Percentiles rank a stretch among this genome's conserved stretches.
These are phyloP conservation scores for Prorocentrum cordatum DNA, from an alignment of 169 alveolate genomes.

Conservation along the genomic window DNA sequence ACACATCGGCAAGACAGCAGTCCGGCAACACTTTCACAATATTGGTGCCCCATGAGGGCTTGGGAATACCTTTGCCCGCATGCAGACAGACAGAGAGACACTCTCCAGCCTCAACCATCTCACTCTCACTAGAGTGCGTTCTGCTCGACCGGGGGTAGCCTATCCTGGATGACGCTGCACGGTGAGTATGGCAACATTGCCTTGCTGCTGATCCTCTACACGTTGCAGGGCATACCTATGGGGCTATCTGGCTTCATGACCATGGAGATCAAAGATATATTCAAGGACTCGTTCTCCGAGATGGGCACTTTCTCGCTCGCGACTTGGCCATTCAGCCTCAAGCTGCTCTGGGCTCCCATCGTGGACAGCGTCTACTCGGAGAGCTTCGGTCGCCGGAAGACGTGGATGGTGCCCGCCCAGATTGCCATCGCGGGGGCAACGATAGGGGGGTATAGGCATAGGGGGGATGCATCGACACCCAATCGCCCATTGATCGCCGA, in stretches of 20 bases:
- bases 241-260: constrained; percentile 81
- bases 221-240: constrained; percentile 80
- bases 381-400: constrained; percentile 84
- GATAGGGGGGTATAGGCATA: constrained; percentile 71
- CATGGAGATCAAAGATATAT: constrained; percentile 76
- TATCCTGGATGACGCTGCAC: too few relatives aligned
- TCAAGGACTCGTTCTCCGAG: constrained; percentile 76
- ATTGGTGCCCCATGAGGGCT: too few relatives aligned
- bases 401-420: constrained; percentile 89
- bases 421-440: constrained; percentile 71
- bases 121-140: too few relatives aligned
- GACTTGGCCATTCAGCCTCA: constrained; percentile 78
- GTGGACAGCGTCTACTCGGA: constrained; percentile 81
- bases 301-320: constrained; percentile 74
- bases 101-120: too few relatives aligned
- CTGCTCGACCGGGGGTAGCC: too few relatives aligned
- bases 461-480: too few relatives aligned
- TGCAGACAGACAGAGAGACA: too few relatives aligned
- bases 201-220: not conserved
- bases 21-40: too few relatives aligned
- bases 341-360: constrained; percentile 90
- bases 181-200: constrained; percentile 10
- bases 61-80: too few relatives aligned
- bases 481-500: too few relatives aligned
- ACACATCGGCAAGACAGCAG: too few relatives aligned